These are phyloP conservation scores for Sicyos edulis DNA, from an alignment of 306 rosid genomes.

Conservation along the genomic window DNA sequence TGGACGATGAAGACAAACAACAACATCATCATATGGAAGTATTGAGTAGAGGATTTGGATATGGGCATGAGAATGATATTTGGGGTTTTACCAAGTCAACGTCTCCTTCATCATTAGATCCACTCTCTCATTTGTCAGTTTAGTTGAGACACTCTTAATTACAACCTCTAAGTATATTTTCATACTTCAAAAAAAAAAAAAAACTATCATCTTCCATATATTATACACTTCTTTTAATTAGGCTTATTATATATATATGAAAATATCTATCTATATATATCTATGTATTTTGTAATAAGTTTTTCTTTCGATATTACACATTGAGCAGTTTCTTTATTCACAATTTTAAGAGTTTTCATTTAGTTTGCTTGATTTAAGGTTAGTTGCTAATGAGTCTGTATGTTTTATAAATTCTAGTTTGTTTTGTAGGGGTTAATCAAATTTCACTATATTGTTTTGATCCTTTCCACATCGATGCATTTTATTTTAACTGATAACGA, in stretches of 20 bases:
- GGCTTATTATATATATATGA: not conserved
- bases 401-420: too few relatives aligned
- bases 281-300: constrained; percentile 9
- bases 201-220: not conserved
- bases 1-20: not conserved
- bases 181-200: not conserved
- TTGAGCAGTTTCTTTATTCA: too few relatives aligned
- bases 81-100: constrained; percentile 40
- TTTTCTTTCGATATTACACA: not conserved
- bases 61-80: constrained; percentile 30
- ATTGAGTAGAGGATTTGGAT: constrained; percentile 24
- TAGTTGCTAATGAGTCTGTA: too few relatives aligned
- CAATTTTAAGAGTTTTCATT: too few relatives aligned
- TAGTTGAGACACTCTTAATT: constrained; percentile 24
- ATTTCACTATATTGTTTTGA: too few relatives aligned
- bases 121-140: constrained; percentile 54
- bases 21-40: constrained; percentile 27
- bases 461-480: too few relatives aligned
- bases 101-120: constrained; percentile 43
- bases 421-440: too few relatives aligned
- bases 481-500: too few relatives aligned
- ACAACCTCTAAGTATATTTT: not conserved
- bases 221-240: not conserved
- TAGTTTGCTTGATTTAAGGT: too few relatives aligned
- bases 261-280: not conserved